Evolutionary conservation across 345 rosid genomes (phyloP).

Genomic region (Ceriops zippeliana): DNA sequence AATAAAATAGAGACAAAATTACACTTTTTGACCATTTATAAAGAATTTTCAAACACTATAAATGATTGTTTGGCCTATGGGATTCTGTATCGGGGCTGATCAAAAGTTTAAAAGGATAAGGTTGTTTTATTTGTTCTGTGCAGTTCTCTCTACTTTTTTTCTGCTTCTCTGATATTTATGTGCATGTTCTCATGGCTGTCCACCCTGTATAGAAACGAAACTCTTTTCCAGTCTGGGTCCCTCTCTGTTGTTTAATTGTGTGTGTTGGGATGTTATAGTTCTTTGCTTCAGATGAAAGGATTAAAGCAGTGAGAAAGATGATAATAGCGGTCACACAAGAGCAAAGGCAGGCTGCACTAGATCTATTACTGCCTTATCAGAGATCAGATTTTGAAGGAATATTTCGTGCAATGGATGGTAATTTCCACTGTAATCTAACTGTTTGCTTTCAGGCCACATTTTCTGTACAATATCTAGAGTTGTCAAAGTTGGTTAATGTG

Average conservation of each 20-base stretch:
- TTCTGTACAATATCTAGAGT: not conserved
- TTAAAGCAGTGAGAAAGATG: constrained; percentile 90
- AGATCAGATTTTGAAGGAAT: constrained; percentile 92
- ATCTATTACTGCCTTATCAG: constrained; percentile 77
- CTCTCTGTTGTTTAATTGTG: not conserved
- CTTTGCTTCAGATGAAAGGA: constrained; percentile 83
- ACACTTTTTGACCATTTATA: not conserved
- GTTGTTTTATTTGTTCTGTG: too few species aligned
- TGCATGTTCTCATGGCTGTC: too few species aligned
- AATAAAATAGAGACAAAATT: not conserved
- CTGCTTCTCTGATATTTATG: too few species aligned
- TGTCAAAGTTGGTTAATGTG: not conserved
- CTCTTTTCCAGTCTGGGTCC: not conserved
- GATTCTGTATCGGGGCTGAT: not conserved
- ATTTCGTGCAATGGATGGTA: constrained; percentile 96
- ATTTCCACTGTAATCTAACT: not conserved
- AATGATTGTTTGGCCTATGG: not conserved
- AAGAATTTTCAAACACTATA: too few species aligned
- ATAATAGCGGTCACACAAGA: constrained; percentile 86
- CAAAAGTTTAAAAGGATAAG: not conserved
- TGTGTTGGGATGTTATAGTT: constrained; percentile 48
- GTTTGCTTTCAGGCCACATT: not conserved
- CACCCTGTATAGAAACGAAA: too few species aligned
- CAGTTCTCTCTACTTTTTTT: too few species aligned
- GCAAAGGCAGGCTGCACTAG: constrained; percentile 70